Evolutionary conservation across 1,284 basidiomycete species (phyloP), one percentile per base, ranked within the genome.

Genomic region (Anthracocystis panici-leucophaei): DNA sequence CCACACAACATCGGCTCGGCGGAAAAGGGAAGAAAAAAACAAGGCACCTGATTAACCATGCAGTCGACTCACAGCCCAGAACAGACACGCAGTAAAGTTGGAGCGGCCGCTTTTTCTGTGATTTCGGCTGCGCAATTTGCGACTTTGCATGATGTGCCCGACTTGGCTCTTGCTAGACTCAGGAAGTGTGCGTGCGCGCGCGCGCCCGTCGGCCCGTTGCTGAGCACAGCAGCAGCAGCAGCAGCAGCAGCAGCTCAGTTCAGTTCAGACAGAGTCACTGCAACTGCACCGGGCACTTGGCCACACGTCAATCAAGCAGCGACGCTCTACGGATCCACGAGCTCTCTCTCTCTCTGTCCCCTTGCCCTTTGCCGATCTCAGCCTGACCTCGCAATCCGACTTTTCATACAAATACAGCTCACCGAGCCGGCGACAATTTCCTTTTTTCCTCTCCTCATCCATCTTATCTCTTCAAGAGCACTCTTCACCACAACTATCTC

Each of bases 341-440:
- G 38, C 33, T 12, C 35, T 21, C 21, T 14, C n/a, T 20, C 35
- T 12, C 31, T 33, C 10, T 33, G 31, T 8, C 8, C 9, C 10
- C 8, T 33, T 33, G 33, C 8, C 35, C 55, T 58, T 61, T 71
- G 62, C 69, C 64, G 63, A 72, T 72, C 62, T 51, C 18, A 41
- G 62, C 68, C 52, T 23, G 46, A 49, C n/a, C 55, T 18, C 25
- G 23, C 35, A 69, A 68, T 65, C 51, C 65, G 65, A 74, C 50
- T 59, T 75, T 60, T 65, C 54, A 69, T 75, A 75, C 72, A 75
- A 65, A 75, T 75, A 75, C 72, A 50, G 56, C 44, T 38, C 66
- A 58, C 62, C 57, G 21, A 46, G 54, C 48, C 20, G 56, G 65
- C 69, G 69, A 65, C 56, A 57, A 63, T 76, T 51, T 45, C 60